Conservation (phyloP, 495 filamentous ascomycete genomes). For the Penicillium salamii region DNA sequence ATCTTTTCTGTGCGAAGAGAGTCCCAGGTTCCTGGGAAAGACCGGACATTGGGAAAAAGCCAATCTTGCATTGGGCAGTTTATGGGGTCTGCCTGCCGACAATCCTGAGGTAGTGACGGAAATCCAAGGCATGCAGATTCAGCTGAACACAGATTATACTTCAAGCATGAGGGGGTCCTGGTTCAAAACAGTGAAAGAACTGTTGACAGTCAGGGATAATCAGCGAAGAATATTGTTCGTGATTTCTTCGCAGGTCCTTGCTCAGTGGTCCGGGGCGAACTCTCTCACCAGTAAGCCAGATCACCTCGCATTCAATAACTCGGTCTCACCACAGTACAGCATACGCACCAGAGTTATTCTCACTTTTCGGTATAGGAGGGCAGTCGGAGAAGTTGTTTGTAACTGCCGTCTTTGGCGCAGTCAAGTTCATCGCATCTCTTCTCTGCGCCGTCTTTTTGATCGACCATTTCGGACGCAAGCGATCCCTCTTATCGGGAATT, state of each 20-base stretch:
- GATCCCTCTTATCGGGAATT: constrained; percentile 56
- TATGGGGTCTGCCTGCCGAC: constrained; percentile 48
- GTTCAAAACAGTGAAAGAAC: constrained; percentile 45
- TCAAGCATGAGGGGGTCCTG: constrained; percentile 41
- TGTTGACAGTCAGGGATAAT: constrained; percentile 50
- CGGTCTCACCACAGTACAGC: constrained; percentile 29
- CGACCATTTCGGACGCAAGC: constrained; percentile 61
- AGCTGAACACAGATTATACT: constrained; percentile 48
- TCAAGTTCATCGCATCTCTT: constrained; percentile 59
- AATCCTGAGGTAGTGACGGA: constrained; percentile 50
- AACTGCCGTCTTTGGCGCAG: constrained; percentile 60
- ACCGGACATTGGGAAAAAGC: constrained; percentile 31
- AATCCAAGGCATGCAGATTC: constrained; percentile 45
- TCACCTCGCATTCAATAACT: not conserved
- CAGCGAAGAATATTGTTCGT: constrained; percentile 51
- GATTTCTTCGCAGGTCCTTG: constrained; percentile 51
- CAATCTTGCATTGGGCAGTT: constrained; percentile 41
- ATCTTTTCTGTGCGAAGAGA: constrained; percentile 52
- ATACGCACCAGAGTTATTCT: constrained; percentile 60
- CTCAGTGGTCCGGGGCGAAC: constrained; percentile 62
- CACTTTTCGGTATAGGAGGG: constrained; percentile 55
- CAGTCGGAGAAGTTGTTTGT: constrained; percentile 56
- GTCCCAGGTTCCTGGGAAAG: constrained; percentile 58
- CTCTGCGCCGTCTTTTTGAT: constrained; percentile 61
- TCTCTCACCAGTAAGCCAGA: constrained; percentile 39